Percentiles rank a stretch among this genome's conserved stretches.
phyloP scores from a whole-genome alignment of 2,329 filamentous ascomycete genomes.

The Ceratocystis cacaofunesta region DNA sequence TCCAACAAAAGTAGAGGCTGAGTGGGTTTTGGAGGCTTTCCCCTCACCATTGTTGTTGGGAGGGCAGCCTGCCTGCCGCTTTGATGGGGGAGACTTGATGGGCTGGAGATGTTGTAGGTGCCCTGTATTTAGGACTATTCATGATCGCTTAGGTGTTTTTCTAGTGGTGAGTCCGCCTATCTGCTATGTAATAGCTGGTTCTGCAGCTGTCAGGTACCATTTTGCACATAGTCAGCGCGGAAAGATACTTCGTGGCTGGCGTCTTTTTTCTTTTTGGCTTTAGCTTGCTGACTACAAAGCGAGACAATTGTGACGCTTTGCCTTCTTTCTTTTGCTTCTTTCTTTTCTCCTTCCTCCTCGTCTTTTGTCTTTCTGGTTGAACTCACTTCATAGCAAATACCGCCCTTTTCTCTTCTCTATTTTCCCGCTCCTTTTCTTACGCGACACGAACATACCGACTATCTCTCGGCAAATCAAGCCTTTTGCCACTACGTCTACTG shows the following conservation, averaged over 20 bases:
- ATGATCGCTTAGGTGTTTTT: too few species aligned
- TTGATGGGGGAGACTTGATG: too few species aligned
- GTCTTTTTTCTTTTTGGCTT: background rate
- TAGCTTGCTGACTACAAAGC: constrained; percentile 3
- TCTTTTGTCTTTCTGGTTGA: background rate
- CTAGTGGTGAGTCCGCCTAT: too few species aligned
- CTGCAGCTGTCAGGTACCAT: background rate
- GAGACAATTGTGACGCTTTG: background rate
- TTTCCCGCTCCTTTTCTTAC: too few species aligned
- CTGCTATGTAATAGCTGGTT: background rate
- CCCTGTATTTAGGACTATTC: too few species aligned
- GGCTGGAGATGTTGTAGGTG: too few species aligned
- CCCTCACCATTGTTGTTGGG: too few species aligned
- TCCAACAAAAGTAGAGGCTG: background rate
- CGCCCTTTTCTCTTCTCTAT: background rate
- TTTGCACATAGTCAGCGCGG: background rate
- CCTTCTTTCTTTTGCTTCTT: background rate
- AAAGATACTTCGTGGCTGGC: background rate
- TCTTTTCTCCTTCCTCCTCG: background rate
- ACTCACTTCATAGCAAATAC: background rate
- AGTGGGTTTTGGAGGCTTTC: background rate
- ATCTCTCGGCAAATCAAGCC: background rate
- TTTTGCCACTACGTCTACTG: background rate
- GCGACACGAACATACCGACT: too few species aligned
- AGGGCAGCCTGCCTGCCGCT: too few species aligned